phyloP scores from a whole-genome alignment of 2,329 filamentous ascomycete species.

The Claviceps digitariae region DNA sequence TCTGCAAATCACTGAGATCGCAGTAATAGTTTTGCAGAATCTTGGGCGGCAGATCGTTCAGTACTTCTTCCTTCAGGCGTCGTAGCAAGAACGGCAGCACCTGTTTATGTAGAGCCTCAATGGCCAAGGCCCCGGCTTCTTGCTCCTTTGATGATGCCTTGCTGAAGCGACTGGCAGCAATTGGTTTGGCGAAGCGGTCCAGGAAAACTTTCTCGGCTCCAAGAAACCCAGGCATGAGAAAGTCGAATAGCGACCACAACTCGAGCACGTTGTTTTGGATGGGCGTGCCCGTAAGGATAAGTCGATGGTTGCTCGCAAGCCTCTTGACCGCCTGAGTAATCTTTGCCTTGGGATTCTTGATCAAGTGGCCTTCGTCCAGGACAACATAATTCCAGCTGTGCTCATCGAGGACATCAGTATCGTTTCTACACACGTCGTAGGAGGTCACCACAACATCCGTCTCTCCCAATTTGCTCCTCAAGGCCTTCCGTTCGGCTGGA shows the following conservation, averaged over 20 bases:
- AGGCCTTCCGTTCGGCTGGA: slow-evolving; percentile 61
- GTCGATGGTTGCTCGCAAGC: slow-evolving; percentile 77
- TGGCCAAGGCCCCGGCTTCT: slow-evolving; percentile 87
- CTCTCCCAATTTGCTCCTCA: slow-evolving; percentile 54
- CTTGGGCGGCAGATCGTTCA: slow-evolving; percentile 93
- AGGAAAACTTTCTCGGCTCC: slow-evolving; percentile 92
- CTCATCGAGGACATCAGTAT: slow-evolving; percentile 69
- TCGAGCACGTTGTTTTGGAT: slow-evolving; percentile 98
- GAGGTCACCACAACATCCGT: slow-evolving; percentile 95
- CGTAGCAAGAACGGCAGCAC: slow-evolving; percentile 92
- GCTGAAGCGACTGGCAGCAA: slow-evolving; percentile 84
- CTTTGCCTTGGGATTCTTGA: slow-evolving; percentile 98
- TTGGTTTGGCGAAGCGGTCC: slow-evolving; percentile 88
- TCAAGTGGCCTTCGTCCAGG: slow-evolving; percentile 91
- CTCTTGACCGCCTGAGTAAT: slow-evolving; percentile 87
- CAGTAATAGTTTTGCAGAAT: slow-evolving; percentile 99
- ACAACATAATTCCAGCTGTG: slow-evolving; percentile 97
- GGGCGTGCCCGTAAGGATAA: slow-evolving; percentile 92
- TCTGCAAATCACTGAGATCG: slow-evolving; percentile 87
- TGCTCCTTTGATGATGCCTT: slow-evolving; percentile 98
- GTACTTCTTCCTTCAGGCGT: slow-evolving; percentile 91
- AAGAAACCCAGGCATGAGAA: slow-evolving; percentile 96
- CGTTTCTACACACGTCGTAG: slow-evolving; percentile 95
- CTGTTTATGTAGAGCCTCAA: slow-evolving; percentile 97
- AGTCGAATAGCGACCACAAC: slow-evolving; percentile 96